Base-by-base conservation (phyloP, 805 yeast species). In the Saccharomycodes ludwigii region DNA sequence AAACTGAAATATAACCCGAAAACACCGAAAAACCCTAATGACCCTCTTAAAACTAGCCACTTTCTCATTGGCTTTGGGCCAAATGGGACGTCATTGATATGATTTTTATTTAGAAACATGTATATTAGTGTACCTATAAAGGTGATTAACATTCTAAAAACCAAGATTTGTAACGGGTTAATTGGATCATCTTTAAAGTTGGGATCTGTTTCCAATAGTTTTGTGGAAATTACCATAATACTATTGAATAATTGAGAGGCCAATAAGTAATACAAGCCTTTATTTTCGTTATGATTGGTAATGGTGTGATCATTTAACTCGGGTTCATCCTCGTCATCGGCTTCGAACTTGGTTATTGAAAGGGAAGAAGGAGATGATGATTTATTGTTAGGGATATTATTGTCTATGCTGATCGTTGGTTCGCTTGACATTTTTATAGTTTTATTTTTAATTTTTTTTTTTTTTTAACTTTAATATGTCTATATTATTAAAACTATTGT, bases 21-120 rank as follows among this genome's bases (percentile, higher is more conserved):
- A 5, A 84, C 93, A 3, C 94, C 94, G 35, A 78, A 50, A 43
- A 75, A 81, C 5, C 96, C 96, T 11, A 73, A 63, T 1, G 65
- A 30, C 0, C 95, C 95, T 38, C 95, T 61, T 4, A 68, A 28
- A 0, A 71, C 48, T 36, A 84, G 56, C 43, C 70, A 61, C 31
- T 51, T 45, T 10, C 94, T 59, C 23, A 72, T 48, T 2, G 63
- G 68, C 9, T 54, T 63, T 1, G 84, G 81, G 0, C 95, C 95
- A 40, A 73, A 66, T 3, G 88, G 78, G 9, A 71, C 76, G 37
- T 73, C 65, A 1, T 68, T 71, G 7, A 73, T 71, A 1, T 40
- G 30, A 3, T 29, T 33, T 36, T 61, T 59, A 18, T 66, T 61
- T 31, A 60, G 42, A 32, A 51, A 52, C 73, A 79, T 69, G 47